Base-by-base conservation (phyloP, 805 yeast genomes). In the Cyberlindnera saturnus region DNA sequence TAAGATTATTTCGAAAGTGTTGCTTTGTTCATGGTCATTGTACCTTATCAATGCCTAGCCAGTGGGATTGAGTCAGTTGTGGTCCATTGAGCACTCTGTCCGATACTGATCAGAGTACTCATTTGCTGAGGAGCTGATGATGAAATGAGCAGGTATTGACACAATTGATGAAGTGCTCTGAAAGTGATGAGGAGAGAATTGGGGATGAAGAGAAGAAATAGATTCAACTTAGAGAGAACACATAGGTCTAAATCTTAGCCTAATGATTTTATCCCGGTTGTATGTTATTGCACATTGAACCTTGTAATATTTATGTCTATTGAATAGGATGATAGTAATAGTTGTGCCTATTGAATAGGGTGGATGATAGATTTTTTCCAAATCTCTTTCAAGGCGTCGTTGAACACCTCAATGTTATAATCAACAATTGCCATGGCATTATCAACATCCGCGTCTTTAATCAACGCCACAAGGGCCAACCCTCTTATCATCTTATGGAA, bases 401-500 rank as follows among this genome's bases (percentile, higher is more conserved):
- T 82, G 59, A 91, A 85, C 16, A 86, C 74, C 42, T 82, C 83
- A 35, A 91, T 88, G 61, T 91, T 91, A 61, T 87, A 90, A 63
- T 93, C 97, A 10, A 91, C 82, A 31, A 91, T 76, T 0, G 96
- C 73, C 54, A 71, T 59, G 50, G 76, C 62, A 53, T 68, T 50
- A 50, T 75, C 76, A 34, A 69, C 63, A 47, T 69, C 73, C 17
- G 63, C 48, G 33, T 62, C 60, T 45, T 96, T 75, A 11, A 88
- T 81, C 44, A 90, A 71, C 1, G 96, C 95, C 34, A 91, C 96
- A 46, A 93, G 69, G 4, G 97, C 96, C 49, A 91, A 69, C 1
- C 96, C 96, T 49, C 95, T 77, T 42, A 91, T 84, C 96, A 93
- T 88, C 58, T 88, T 95, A 49, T 86, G 82, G 57, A 93, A 70